Evolutionary conservation across 2,329 filamentous ascomycete species (phyloP).

Genomic region (Neonectria magnoliae): DNA sequence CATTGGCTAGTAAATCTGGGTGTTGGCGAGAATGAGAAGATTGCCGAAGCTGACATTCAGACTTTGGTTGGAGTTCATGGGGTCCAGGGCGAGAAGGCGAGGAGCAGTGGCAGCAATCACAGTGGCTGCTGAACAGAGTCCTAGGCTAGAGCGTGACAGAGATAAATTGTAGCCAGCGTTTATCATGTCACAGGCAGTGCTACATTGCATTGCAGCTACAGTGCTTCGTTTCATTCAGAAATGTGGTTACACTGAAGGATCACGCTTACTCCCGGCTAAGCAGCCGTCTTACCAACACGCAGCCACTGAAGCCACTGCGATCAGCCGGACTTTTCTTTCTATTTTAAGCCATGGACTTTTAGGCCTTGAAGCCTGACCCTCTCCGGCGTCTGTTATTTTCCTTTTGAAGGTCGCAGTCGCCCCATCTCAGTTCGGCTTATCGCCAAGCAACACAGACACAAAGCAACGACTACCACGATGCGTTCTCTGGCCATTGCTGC

Average conservation of each 20-base stretch:
- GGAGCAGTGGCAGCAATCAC: background rate
- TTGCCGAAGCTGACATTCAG: background rate
- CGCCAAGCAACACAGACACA: background rate
- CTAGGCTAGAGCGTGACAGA: background rate
- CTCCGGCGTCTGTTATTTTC: background rate
- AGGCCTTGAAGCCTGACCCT: background rate
- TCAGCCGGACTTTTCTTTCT: background rate
- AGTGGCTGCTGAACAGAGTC: background rate
- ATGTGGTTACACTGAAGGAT: background rate
- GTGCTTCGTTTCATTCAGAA: background rate
- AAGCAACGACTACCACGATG: slow-evolving; percentile 21
- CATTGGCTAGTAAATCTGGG: background rate
- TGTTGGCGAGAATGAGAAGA: too few species aligned
- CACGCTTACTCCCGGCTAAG: background rate
- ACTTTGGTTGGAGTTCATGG: background rate
- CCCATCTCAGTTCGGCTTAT: background rate
- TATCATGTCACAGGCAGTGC: background rate
- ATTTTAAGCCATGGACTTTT: background rate
- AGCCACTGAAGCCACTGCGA: background rate
- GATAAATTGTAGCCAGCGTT: background rate
- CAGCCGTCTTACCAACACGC: background rate
- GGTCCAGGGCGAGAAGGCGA: background rate
- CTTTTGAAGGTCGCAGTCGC: background rate
- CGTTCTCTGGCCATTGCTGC: slow-evolving; percentile 5
- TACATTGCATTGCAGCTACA: background rate